Evolutionary conservation across 1,139 yeast species (phyloP).

Genomic region (Saccharomyces pastorianus): DNA sequence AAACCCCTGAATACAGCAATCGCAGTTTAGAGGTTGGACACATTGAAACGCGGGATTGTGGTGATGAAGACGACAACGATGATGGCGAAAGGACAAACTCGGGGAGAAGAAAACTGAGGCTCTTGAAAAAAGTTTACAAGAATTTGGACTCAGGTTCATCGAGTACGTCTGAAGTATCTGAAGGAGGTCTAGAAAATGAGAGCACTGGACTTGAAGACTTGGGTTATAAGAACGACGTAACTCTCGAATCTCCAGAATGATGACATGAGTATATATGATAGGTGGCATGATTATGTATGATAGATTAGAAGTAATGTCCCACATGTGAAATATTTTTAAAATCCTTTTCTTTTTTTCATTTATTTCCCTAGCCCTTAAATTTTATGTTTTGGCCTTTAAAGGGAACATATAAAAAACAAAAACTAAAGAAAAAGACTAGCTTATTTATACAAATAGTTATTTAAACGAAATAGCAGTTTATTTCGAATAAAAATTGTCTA

Average conservation of each 20-base stretch:
- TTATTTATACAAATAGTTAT: background rate
- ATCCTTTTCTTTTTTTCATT: background rate
- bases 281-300: background rate
- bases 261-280: background rate
- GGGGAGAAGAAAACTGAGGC: constrained; percentile 24
- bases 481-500: background rate
- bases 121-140: constrained; percentile 19
- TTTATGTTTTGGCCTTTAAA: background rate
- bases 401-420: background rate
- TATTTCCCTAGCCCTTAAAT: background rate
- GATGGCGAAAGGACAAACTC: constrained; percentile 13
- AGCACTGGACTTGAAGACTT: background rate
- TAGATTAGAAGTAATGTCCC: background rate
- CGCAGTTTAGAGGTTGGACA: constrained; percentile 24
- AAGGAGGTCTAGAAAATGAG: background rate
- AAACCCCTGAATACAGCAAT: constrained; percentile 15
- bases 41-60: constrained; percentile 6
- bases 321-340: background rate
- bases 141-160: background rate
- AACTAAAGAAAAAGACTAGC: background rate
- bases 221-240: background rate
- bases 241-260: background rate
- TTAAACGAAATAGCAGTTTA: background rate
- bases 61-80: constrained; percentile 9
- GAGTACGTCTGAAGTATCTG: background rate